Percentiles rank a stretch among this genome's conserved stretches.
Conservation (phyloP, 2,329 filamentous ascomycete species). For the Penicillium expansum region DNA sequence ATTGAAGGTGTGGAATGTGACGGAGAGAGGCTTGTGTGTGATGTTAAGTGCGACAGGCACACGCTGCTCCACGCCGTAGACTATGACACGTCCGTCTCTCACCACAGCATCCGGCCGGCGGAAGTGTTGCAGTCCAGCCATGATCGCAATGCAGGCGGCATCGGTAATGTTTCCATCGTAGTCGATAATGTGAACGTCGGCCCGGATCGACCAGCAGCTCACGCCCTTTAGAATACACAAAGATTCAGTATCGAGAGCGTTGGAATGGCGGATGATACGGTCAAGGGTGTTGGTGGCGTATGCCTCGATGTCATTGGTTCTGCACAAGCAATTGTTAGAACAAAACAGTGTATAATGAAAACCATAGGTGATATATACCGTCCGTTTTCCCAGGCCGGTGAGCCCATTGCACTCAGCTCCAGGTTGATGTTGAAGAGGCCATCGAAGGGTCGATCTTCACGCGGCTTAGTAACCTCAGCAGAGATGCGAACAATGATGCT, state of each 20-base stretch:
- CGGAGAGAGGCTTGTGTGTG: conserved; percentile 85
- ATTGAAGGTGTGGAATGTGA: conserved; percentile 81
- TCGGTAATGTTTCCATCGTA: conserved; percentile 91
- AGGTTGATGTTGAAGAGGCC: conserved; percentile 90
- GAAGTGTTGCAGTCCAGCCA: conserved; percentile 88
- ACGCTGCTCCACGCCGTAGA: conserved; percentile 80
- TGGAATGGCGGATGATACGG: conserved; percentile 88
- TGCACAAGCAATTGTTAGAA: conserved; percentile 26
- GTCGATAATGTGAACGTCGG: conserved; percentile 86
- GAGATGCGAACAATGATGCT: conserved; percentile 83
- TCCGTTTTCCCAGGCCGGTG: conserved; percentile 83
- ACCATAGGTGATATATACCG: conserved; percentile 48
- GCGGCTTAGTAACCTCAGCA: conserved; percentile 82
- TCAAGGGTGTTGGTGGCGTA: conserved; percentile 86
- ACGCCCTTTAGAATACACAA: conserved; percentile 87
- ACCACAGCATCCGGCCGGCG: conserved; percentile 85
- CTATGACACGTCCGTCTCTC: conserved; percentile 76
- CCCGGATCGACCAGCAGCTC: conserved; percentile 88
- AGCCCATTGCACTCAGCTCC: conserved; percentile 88
- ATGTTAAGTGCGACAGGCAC: conserved; percentile 88
- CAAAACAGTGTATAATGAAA: neutral
- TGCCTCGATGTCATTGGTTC: conserved; percentile 78
- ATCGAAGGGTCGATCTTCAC: conserved; percentile 86
- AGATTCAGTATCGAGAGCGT: conserved; percentile 91
- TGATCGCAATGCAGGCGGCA: conserved; percentile 77